phyloP scores from a whole-genome alignment of 2,329 filamentous ascomycete genomes.

The Sporothrix globosa region DNA sequence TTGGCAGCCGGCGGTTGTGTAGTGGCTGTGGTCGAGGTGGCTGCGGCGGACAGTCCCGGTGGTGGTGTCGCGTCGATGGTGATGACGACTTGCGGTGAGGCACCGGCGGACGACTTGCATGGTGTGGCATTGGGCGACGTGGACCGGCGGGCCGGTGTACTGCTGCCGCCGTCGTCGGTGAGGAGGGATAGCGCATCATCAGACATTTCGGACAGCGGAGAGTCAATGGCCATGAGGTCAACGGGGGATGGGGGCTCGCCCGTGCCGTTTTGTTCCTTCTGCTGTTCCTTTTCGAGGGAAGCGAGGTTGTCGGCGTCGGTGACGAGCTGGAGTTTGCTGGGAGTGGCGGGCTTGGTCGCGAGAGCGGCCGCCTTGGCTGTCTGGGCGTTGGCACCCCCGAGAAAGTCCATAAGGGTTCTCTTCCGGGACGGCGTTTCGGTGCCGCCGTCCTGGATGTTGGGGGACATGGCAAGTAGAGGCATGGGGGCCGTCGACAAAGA shows the following conservation, averaged over 20 bases:
- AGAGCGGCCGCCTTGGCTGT: constrained; percentile 9
- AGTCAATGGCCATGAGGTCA: constrained; percentile 24
- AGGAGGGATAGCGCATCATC: constrained; percentile 43
- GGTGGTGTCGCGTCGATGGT: constrained; percentile 31
- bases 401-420: constrained; percentile 53
- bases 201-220: constrained; percentile 31
- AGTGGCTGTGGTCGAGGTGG: not conserved
- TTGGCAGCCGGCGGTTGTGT: constrained; percentile 42
- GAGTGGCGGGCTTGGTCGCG: constrained; percentile 9
- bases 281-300: constrained; percentile 14
- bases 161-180: constrained; percentile 51
- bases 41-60: not conserved
- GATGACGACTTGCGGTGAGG: constrained; percentile 33
- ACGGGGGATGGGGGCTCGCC: constrained; percentile 25
- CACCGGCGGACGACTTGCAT: constrained; percentile 36
- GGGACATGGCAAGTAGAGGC: constrained; percentile 54
- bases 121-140: constrained; percentile 45
- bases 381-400: constrained; percentile 37
- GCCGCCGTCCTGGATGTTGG: constrained; percentile 51
- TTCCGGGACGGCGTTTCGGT: constrained; percentile 50
- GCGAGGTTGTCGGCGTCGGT: constrained; percentile 36
- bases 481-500: constrained; percentile 42
- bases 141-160: constrained; percentile 47
- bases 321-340: constrained; percentile 35
- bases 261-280: not conserved